phyloP scores from a whole-genome alignment of 2,329 filamentous ascomycete genomes.

The Epichloe sp. region DNA sequence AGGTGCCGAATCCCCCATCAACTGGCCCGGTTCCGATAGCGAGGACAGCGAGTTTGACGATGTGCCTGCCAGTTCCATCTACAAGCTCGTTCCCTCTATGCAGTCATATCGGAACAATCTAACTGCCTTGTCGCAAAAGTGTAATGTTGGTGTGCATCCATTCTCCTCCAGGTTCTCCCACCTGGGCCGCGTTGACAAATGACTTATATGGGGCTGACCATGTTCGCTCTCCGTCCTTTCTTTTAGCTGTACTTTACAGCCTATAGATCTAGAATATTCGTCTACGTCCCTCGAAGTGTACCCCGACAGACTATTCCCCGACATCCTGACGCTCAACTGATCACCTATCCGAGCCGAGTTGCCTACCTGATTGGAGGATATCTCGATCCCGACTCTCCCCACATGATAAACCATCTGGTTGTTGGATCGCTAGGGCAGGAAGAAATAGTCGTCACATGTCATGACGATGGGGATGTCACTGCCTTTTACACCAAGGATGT shows the following conservation, averaged over 20 bases:
- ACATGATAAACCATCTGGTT: conserved; percentile 57
- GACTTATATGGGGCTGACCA: conserved; percentile 1
- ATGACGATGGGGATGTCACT: conserved; percentile 63
- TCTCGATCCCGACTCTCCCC: conserved; percentile 37
- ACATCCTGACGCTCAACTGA: conserved; percentile 37
- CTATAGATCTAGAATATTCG: conserved; percentile 42
- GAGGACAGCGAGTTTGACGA: conserved; percentile 11
- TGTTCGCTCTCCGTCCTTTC: neutral
- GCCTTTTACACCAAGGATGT: conserved; percentile 52
- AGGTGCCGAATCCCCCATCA: conserved; percentile 13
- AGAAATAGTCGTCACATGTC: conserved; percentile 55
- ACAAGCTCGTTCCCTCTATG: conserved; percentile 18
- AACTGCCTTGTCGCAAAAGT: conserved; percentile 42
- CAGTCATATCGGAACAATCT: conserved; percentile 39
- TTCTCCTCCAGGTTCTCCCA: neutral
- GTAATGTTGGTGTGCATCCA: conserved; percentile 29
- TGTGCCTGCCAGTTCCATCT: conserved; percentile 13
- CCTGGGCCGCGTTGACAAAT: too few species aligned
- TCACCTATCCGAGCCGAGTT: conserved; percentile 27
- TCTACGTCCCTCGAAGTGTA: conserved; percentile 37
- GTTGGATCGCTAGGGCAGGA: conserved; percentile 55
- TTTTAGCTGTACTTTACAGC: conserved; percentile 46
- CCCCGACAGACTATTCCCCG: conserved; percentile 33
- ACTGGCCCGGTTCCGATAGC: conserved; percentile 16
- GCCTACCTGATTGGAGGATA: conserved; percentile 33